Evolutionary conservation across 495 filamentous ascomycete species (phyloP).

Genomic region (Xylaria sp.): DNA sequence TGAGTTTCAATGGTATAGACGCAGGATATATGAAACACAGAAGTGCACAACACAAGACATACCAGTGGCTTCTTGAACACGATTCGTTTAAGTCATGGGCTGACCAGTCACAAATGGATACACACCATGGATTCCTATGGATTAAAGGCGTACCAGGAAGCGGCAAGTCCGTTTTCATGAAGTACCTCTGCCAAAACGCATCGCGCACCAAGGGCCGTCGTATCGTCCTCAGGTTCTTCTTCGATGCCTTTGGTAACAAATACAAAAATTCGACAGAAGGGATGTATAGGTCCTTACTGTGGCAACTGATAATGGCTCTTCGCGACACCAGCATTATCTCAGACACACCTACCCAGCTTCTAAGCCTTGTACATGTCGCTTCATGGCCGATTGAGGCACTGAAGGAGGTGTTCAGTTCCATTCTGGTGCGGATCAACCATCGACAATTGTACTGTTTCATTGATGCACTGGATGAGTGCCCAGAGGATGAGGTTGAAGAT

Average conservation of each 20-base stretch:
- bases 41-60: constrained; percentile 5
- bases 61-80: constrained; percentile 2
- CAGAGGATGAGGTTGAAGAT: constrained; percentile 42
- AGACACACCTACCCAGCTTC: constrained; percentile 24
- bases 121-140: constrained; percentile 59
- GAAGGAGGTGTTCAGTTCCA: constrained; percentile 38
- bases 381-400: constrained; percentile 32
- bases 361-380: constrained; percentile 1
- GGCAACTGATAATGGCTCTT: constrained; percentile 40
- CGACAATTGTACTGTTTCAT: constrained; percentile 44
- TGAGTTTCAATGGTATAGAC: neutral
- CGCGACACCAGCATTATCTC: constrained; percentile 39
- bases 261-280: constrained; percentile 18
- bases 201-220: neutral
- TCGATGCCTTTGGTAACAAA: constrained; percentile 51
- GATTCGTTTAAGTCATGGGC: constrained; percentile 47
- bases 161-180: constrained; percentile 64
- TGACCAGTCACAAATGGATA: constrained; percentile 33
- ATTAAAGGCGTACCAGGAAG: constrained; percentile 61
- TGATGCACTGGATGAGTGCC: constrained; percentile 55
- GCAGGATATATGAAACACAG: neutral
- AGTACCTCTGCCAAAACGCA: constrained; percentile 44
- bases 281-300: constrained; percentile 61
- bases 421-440: constrained; percentile 34
- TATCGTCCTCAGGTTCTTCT: constrained; percentile 57